A percentile compares a stretch with the other conserved stretches of the same genome.
These are phyloP conservation scores for Taxillus chinensis DNA, from an alignment of 164 flowering plant genomes.

Conservation along the genomic window DNA sequence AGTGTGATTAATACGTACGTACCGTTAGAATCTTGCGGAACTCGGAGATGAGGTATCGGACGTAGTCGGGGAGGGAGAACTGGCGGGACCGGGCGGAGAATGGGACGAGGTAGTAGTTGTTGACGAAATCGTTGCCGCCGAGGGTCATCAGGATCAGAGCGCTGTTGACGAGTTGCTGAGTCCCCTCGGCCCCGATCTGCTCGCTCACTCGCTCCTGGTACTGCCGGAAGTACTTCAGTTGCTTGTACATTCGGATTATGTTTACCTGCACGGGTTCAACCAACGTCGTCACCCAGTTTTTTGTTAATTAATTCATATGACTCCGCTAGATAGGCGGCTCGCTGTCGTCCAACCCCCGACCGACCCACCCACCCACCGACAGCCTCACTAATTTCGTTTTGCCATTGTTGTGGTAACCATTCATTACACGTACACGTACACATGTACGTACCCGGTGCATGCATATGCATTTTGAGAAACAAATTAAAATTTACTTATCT, in stretches of 20 bases:
- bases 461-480: too few species aligned
- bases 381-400: too few species aligned
- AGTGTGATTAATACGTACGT: not conserved
- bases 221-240: slow-evolving; percentile 23
- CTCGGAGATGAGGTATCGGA: slow-evolving; percentile 25
- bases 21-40: slow-evolving; percentile 29
- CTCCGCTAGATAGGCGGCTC: too few species aligned
- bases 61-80: slow-evolving; percentile 26
- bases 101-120: slow-evolving; percentile 41
- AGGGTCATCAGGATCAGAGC: slow-evolving; percentile 27
- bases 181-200: slow-evolving; percentile 14
- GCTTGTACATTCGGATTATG: slow-evolving; percentile 26
- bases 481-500: too few species aligned
- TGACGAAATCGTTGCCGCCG: slow-evolving; percentile 43
- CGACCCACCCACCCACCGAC: too few species aligned
- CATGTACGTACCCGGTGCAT: too few species aligned
- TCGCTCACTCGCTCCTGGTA: slow-evolving; percentile 23
- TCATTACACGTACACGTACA: not conserved
- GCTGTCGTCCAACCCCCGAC: too few species aligned
- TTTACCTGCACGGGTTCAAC: slow-evolving; percentile 16
- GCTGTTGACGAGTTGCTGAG: slow-evolving; percentile 18
- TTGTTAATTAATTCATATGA: too few species aligned
- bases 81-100: slow-evolving; percentile 37
- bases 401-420: not conserved
- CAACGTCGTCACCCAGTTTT: too few species aligned